Base-by-base conservation (phyloP, 345 rosid genomes). In the Eucalyptus pauciflora region DNA sequence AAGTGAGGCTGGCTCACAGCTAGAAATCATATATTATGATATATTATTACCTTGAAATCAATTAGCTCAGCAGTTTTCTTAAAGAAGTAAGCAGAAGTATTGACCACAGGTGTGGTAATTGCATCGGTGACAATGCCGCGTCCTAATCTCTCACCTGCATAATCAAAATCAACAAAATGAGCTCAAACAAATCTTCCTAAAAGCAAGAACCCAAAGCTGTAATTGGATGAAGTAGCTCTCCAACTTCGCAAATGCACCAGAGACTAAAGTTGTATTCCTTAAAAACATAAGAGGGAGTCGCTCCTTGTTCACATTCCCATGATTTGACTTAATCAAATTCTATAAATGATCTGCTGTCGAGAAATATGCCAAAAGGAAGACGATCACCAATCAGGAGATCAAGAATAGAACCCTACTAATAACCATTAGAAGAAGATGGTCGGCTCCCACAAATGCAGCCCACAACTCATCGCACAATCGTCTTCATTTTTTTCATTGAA, bases 61-160 rank as follows among this genome's bases (percentile, higher is more conserved):
- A 98, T 88, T 60, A 98, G 97, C 89, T 98, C 96, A 22, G 94
- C 90, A 91, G 99, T 94, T 91, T 96, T 95, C 95, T 97, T 96
- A 91, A 97, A 98, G 94, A 94, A 95, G 87, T 96, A 97, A 7
- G 99, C 99, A 91, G 99, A 94, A 60, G 99, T 97, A 89, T 97
- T 96, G 90, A 97, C 98, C 86, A 97, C 97, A 4, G 99, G 99
- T 27, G 99, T 98, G 11, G 99, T 97, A 89, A 98, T 97, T 88
- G 98, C 99, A 95, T 98, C 99, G 8, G 98, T 98, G 67, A 96
- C 98, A 87, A 98, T 97, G 71, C 98, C 97, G 87, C 99, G 97
- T 87, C 99, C 99, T 89, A 96, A 94, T 91, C 99, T 93, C 87
- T 98, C 99, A 90, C 99, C 99, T 98, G 90, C 58, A 86, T 46